phyloP scores from a whole-genome alignment of 305 asterid species.

The Fraxinus dipetala region DNA sequence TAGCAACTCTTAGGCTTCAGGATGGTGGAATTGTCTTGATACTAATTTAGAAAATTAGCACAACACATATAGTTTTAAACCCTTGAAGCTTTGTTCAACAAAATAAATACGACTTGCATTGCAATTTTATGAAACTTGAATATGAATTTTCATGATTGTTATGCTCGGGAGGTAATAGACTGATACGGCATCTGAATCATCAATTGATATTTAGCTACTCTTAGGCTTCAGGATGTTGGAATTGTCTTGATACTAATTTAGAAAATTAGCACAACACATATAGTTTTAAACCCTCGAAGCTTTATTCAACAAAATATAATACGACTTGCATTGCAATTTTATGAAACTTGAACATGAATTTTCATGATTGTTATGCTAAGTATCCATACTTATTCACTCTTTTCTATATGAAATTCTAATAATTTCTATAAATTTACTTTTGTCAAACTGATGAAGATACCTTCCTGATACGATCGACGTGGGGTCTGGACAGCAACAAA shows the following conservation, averaged over 20 bases:
- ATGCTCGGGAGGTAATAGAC: background rate
- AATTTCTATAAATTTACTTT: background rate
- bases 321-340: background rate
- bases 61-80: background rate
- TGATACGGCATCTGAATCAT: background rate
- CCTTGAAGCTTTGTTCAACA: background rate
- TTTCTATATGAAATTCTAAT: background rate
- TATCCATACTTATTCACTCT: background rate
- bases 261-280: background rate
- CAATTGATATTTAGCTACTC: background rate
- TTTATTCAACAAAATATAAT: background rate
- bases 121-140: background rate
- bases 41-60: background rate
- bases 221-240: background rate
- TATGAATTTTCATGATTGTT: background rate
- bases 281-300: background rate
- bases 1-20: background rate
- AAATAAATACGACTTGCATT: background rate
- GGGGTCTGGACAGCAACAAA: constrained; percentile 39
- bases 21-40: background rate
- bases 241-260: background rate
- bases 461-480: constrained; percentile 50
- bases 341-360: background rate
- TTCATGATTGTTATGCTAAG: background rate
- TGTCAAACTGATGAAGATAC: constrained; percentile 27